Evolutionary conservation across 306 rosid genomes (phyloP).

Genomic region (Medicago lupulina): DNA sequence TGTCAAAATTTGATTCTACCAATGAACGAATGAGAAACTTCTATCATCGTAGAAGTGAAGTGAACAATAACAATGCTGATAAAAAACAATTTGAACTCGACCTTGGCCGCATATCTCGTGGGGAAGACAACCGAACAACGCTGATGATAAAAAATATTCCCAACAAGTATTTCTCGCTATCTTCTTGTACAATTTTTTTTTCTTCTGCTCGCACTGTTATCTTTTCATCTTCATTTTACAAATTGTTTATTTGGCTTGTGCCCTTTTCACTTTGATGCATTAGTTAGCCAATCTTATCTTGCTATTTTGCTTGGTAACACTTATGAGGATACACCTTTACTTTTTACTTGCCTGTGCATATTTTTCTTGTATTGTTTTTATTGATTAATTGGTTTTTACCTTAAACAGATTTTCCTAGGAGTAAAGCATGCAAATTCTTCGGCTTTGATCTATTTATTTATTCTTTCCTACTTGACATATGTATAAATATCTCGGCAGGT

Average conservation of each 20-base stretch:
- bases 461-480: constrained; percentile 27
- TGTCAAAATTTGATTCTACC: constrained; percentile 71
- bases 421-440: constrained; percentile 17
- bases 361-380: constrained; percentile 1
- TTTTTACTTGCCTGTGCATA: constrained; percentile 27
- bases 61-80: constrained; percentile 64
- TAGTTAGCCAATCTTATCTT: constrained; percentile 17
- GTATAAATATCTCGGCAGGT: constrained; percentile 53
- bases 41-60: constrained; percentile 76
- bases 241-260: constrained; percentile 31
- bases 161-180: constrained; percentile 63
- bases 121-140: constrained; percentile 80
- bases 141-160: constrained; percentile 91
- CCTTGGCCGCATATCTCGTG: constrained; percentile 64
- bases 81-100: constrained; percentile 83
- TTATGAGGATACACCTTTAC: neutral
- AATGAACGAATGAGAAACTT: constrained; percentile 74
- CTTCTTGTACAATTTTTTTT: constrained; percentile 16
- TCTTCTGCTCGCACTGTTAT: constrained; percentile 24
- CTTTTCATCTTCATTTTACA: constrained; percentile 36
- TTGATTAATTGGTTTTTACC: constrained; percentile 25
- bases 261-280: constrained; percentile 1
- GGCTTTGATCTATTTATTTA: constrained; percentile 10
- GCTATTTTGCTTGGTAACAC: constrained; percentile 29
- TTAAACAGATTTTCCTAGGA: constrained; percentile 5